phyloP scores from a whole-genome alignment of 164 flowering plant species.

The Hamamelis virginiana region DNA sequence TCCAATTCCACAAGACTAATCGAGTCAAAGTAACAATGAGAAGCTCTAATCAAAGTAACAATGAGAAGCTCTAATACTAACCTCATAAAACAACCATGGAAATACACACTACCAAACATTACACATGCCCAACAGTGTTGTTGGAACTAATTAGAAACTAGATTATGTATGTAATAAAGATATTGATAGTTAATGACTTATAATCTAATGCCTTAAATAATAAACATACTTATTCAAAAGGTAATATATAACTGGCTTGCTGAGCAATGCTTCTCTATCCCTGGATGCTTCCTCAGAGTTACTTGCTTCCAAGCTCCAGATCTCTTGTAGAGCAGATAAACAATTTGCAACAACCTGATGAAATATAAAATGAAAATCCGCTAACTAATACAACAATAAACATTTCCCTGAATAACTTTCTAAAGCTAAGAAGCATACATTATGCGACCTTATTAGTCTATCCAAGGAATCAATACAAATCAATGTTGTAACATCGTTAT shows the following conservation, averaged over 20 bases:
- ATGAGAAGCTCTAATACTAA: not conserved
- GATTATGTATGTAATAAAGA: not conserved
- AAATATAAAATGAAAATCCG: constrained; percentile 2
- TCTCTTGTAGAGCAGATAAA: constrained; percentile 86
- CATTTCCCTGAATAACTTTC: not conserved
- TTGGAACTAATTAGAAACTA: not conserved
- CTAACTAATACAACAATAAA: not conserved
- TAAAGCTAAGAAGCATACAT: too few relatives aligned
- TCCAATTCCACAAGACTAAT: not conserved
- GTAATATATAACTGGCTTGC: constrained; percentile 84
- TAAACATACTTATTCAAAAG: constrained; percentile 70
- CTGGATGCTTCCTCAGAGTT: constrained; percentile 85
- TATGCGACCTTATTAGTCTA: not conserved
- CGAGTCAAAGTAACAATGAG: not conserved
- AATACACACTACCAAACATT: not conserved
- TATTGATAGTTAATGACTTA: not conserved
- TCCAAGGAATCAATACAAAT: not conserved
- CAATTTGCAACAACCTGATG: constrained; percentile 95
- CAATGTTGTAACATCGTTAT: too few relatives aligned
- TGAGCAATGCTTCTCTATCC: constrained; percentile 80
- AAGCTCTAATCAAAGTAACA: not conserved
- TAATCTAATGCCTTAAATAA: not conserved
- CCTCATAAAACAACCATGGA: not conserved
- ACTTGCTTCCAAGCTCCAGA: constrained; percentile 79
- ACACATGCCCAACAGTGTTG: not conserved